Evolutionary conservation across 345 rosid species (phyloP), one percentile per base, ranked within the genome.

Genomic region (Salix suchowensis): DNA sequence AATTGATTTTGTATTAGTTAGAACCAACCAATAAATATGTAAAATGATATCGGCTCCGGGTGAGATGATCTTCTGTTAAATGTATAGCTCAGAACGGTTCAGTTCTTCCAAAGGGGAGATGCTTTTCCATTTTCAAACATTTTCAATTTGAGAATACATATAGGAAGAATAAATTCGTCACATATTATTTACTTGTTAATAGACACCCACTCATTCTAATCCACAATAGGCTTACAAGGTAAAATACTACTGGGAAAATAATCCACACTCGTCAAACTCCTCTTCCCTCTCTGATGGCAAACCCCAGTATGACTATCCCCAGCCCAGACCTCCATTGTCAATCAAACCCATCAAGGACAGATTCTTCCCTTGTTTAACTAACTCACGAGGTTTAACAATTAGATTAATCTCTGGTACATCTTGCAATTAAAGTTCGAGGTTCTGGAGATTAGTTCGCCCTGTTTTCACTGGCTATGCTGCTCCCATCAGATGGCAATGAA

Each of bases 401-500:
- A 16, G 69, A 36, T 66, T 66, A 7, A 30, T 66, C 69, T 66
- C 36, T 44, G 36, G 21, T 32, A 14, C 23, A 34, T 34, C 2
- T 2, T 66, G 64, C 28, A 3, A 23, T 66, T 28, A 9, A 8
- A 66, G 23, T 66, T 66, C 24, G 36, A 37, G 40, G 69, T 18
- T 36, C 40, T 66, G 21, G 44, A 37, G 42, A 66, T 66, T 36
- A 18, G 23, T 36, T 2, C 5, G n/a, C 40, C 46, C 69, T 66
- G 69, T 37, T 66, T 21, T 21, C 7, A 44, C 70, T 67, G 7
- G 73, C 39, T 65, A 67, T 64, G 82, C 67, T 64, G 71, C 79
- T 78, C 23, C 77, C 84, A 30, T 78, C 82, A 3, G 85, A 78
- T 68, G 86, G 84, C 15, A 65, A 40, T 4, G 85, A 82, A 6